These are phyloP conservation scores for Boletus sensibilis DNA, from an alignment of 768 basidiomycete genomes.

Conservation along the genomic window DNA sequence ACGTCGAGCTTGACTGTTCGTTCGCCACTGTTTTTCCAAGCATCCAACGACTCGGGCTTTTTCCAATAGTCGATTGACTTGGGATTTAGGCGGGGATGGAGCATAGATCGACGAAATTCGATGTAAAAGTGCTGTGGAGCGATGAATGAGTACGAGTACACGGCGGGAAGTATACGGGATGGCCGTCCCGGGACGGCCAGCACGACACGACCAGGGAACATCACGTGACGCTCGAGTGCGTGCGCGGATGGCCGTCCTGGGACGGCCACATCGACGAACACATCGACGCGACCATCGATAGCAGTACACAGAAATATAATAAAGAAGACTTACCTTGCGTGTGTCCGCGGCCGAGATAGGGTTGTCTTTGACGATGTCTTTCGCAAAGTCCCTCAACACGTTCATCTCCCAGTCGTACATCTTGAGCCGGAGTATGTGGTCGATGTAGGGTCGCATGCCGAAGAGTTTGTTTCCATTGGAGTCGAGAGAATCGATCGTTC, in stretches of 20 bases:
- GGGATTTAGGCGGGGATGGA: not conserved
- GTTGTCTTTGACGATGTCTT: conserved; percentile 19
- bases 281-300: too few relatives aligned
- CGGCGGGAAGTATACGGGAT: too few relatives aligned
- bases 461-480: not conserved
- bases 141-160: too few relatives aligned
- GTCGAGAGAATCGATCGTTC: conserved; percentile 6
- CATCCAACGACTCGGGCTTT: not conserved
- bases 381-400: not conserved
- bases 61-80: not conserved
- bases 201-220: too few relatives aligned
- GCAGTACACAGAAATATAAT: too few relatives aligned
- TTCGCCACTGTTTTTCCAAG: not conserved
- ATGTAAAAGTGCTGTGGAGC: conserved; percentile 15
- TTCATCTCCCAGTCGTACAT: conserved; percentile 14
- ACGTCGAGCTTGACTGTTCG: conserved; percentile 8
- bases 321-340: not conserved
- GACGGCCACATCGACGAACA: not conserved
- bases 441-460: conserved; percentile 4
- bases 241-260: not conserved
- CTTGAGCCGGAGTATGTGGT: not conserved
- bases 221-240: too few relatives aligned
- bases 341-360: not conserved
- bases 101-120: conserved; percentile 4
- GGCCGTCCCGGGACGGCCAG: too few relatives aligned